Conservation (phyloP, 305 asterid species). For the Plantago coronopus region DNA sequence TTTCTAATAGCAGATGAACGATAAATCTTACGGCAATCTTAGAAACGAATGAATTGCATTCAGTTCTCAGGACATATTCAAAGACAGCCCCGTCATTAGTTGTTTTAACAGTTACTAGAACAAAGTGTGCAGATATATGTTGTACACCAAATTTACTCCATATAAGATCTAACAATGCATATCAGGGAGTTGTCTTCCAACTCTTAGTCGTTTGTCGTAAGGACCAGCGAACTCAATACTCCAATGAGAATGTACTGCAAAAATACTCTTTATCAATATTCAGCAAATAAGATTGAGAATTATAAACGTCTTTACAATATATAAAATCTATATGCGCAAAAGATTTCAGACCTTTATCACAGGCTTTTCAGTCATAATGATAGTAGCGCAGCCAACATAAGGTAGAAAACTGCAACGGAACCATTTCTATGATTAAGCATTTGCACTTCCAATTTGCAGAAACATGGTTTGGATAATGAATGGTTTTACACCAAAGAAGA, state of each 20-base stretch:
- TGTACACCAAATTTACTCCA: conserved; percentile 4
- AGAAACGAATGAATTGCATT: no score
- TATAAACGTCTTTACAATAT: background rate
- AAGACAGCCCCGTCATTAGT: background rate
- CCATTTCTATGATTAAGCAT: background rate
- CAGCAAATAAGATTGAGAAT: background rate
- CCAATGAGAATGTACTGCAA: conserved; percentile 58
- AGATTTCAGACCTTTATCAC: conserved; percentile 39
- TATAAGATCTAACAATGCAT: no score
- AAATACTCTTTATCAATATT: conserved; percentile 3
- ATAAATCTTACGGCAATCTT: no score
- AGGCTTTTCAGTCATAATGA: conserved; percentile 57
- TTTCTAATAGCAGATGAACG: no score
- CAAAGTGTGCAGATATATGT: background rate
- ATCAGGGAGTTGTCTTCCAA: background rate
- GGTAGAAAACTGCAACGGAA: conserved; percentile 49
- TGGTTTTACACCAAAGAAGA: no score
- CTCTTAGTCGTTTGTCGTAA: conserved; percentile 47
- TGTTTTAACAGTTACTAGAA: background rate
- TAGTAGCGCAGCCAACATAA: conserved; percentile 52
- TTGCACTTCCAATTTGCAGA: no score
- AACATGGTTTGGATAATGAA: no score
- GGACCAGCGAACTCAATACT: conserved; percentile 45
- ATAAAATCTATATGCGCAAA: no score
- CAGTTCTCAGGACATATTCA: background rate